These are phyloP conservation scores for Martiniozyma asiatica DNA, from an alignment of 1,139 yeast species.

Conservation along the genomic window DNA sequence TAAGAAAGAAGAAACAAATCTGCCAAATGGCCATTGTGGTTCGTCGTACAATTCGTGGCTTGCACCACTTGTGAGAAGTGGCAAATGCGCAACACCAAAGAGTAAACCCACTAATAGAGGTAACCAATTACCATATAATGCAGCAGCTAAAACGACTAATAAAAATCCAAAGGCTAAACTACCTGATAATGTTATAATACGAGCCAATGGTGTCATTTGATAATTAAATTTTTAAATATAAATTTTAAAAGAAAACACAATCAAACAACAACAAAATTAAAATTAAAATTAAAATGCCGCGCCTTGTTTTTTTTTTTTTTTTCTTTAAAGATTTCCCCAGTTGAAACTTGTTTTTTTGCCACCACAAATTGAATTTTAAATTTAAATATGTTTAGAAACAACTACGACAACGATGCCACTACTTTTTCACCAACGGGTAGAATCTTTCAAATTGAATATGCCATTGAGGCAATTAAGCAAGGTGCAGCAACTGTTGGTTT, in stretches of 20 bases:
- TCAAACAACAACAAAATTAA: no score
- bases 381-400: conserved; percentile 81
- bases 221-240: no score
- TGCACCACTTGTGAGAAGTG: conserved; percentile 29
- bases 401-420: conserved; percentile 95
- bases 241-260: no score
- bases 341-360: no score
- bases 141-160: conserved; percentile 66
- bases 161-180: conserved; percentile 71
- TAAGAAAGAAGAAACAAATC: conserved; percentile 27
- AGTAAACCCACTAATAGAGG: conserved; percentile 41
- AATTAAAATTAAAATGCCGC: no score
- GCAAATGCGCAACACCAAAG: conserved; percentile 54
- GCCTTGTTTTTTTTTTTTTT: no score
- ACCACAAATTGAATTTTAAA: no score
- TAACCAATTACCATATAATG: conserved; percentile 65
- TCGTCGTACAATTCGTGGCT: conserved; percentile 8
- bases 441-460: conserved; percentile 90
- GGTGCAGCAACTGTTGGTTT: conserved; percentile 97
- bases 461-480: conserved; percentile 94
- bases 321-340: no score
- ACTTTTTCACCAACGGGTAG: conserved; percentile 97
- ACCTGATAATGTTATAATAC: conserved; percentile 62
- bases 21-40: neutral
- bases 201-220: conserved; percentile 51